phyloP scores from a whole-genome alignment of 2,329 filamentous ascomycete genomes.

The Penicillium sp. region DNA sequence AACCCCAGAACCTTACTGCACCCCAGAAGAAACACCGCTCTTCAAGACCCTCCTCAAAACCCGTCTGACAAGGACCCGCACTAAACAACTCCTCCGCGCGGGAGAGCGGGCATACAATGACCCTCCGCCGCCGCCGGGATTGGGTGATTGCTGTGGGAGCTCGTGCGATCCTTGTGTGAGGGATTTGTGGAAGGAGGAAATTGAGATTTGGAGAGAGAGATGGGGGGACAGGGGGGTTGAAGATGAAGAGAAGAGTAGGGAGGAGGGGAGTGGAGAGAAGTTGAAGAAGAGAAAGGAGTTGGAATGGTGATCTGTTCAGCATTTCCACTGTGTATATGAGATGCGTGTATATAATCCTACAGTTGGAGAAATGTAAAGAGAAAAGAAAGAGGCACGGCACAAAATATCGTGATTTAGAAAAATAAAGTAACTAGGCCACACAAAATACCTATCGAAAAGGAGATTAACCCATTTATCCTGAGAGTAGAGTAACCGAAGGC shows the following conservation, averaged over 20 bases:
- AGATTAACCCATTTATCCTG: too few relatives aligned
- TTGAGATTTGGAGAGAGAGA: conserved; percentile 33
- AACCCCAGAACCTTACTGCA: conserved; percentile 25
- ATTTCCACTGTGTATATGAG: too few relatives aligned
- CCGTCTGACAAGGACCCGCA: conserved; percentile 29
- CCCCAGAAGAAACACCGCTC: conserved; percentile 23
- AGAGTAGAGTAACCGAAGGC: too few relatives aligned
- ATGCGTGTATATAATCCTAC: too few relatives aligned
- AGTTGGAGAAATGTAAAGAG: too few relatives aligned
- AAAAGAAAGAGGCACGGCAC: too few relatives aligned
- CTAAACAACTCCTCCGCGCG: conserved; percentile 34
- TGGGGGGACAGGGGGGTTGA: conserved; percentile 27
- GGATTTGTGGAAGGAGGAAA: conserved; percentile 36
- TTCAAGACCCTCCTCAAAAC: conserved; percentile 31
- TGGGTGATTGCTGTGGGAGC: conserved; percentile 37
- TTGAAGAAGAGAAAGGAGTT: conserved; percentile 12
- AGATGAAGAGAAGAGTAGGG: conserved; percentile 1
- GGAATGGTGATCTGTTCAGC: conserved; percentile 16
- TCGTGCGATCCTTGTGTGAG: conserved; percentile 38
- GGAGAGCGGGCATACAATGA: conserved; percentile 30
- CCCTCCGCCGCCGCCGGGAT: conserved; percentile 32
- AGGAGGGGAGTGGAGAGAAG: conserved; percentile 5
- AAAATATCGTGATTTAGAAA: too few relatives aligned
- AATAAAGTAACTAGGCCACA: too few relatives aligned
- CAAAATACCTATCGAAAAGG: too few relatives aligned